A percentile compares a stretch with the other conserved stretches of the same genome.
Conservation (phyloP, 441 rosid genomes). For the Gossypium trilobum region DNA sequence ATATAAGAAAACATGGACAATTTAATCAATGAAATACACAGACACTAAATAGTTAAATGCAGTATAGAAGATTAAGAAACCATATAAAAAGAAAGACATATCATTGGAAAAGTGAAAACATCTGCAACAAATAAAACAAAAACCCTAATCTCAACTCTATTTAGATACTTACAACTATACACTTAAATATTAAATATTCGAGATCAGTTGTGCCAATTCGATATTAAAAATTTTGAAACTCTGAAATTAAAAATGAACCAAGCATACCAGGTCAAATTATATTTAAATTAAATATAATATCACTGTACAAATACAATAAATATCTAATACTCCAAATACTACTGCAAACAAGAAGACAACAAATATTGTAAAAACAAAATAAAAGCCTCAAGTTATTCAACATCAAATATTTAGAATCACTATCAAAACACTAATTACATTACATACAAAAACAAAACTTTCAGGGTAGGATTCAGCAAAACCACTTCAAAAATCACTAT, state of each 20-base stretch:
- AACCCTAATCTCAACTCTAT: too few species aligned
- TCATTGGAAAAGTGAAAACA: too few species aligned
- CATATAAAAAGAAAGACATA: not conserved
- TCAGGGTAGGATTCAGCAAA: too few species aligned
- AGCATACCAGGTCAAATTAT: not conserved
- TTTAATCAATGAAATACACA: not conserved
- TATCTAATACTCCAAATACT: not conserved
- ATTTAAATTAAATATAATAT: not conserved
- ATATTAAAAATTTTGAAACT: not conserved
- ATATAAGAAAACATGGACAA: constrained; percentile 18
- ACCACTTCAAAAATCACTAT: not conserved
- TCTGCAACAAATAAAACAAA: too few species aligned
- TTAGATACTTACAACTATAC: too few species aligned
- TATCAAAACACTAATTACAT: not conserved
- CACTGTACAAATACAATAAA: not conserved
- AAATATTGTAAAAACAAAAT: not conserved
- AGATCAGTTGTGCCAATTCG: not conserved
- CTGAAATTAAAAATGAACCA: not conserved
- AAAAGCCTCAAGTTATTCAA: constrained; percentile 5
- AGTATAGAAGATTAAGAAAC: not conserved
- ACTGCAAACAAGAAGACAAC: not conserved
- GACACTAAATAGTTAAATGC: not conserved
- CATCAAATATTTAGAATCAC: not conserved
- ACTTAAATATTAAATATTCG: not conserved
- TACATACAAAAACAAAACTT: too few species aligned